These are phyloP conservation scores for Lonicera japonica DNA, from an alignment of 129 eudicot genomes.

Conservation along the genomic window DNA sequence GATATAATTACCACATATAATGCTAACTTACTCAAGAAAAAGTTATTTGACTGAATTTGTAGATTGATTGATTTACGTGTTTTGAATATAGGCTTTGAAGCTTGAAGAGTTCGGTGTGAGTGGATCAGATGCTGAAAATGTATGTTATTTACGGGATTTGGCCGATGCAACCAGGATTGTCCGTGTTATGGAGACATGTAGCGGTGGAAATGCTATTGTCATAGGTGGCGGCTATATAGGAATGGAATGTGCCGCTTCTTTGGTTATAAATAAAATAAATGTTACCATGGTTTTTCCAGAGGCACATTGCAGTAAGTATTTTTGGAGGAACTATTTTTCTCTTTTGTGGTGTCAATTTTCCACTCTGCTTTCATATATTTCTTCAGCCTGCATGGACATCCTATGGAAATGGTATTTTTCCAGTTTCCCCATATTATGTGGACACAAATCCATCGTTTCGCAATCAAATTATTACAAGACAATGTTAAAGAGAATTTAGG, in stretches of 20 bases:
- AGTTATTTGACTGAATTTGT: not conserved
- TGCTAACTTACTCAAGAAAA: conserved; percentile 1
- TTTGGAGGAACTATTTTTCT: not conserved
- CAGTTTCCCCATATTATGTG: not conserved
- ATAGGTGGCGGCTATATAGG: conserved; percentile 99
- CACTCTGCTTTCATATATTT: not conserved
- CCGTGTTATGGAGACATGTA: conserved; percentile 51
- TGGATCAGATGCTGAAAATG: conserved; percentile 88
- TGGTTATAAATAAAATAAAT: conserved; percentile 80
- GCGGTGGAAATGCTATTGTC: conserved; percentile 87
- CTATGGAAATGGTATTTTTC: not conserved
- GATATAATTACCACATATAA: not conserved
- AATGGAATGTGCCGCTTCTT: conserved; percentile 98
- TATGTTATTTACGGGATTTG: conserved; percentile 86
- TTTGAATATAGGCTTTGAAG: conserved; percentile 67
- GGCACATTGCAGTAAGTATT: conserved; percentile 82
- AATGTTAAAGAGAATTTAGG: not conserved
- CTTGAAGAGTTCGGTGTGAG: conserved; percentile 94
- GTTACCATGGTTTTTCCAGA: conserved; percentile 95
- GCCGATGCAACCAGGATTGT: conserved; percentile 89
- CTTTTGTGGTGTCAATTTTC: not conserved
- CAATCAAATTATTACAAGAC: not conserved
- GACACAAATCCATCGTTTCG: not conserved
- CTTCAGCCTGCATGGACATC: conserved; percentile 1
- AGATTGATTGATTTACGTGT: conserved; percentile 15